Conservation (phyloP, 2,329 filamentous ascomycete genomes). For the Penicillium sp. region DNA sequence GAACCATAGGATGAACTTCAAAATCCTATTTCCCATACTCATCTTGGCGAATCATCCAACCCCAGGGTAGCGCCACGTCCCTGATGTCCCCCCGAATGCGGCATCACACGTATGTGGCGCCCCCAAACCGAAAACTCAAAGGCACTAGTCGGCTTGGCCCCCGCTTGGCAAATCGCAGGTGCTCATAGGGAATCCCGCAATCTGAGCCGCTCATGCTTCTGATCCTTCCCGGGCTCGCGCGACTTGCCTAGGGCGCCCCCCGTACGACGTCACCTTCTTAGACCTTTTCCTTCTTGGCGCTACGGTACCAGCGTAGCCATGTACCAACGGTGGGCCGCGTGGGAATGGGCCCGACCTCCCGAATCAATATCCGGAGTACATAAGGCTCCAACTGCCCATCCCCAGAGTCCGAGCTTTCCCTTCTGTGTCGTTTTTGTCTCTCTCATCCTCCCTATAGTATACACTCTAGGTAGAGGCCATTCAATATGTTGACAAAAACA, state of each 20-base stretch:
- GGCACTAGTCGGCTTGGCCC: neutral
- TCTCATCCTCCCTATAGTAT: neutral
- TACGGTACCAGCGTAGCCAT: neutral
- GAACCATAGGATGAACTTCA: neutral
- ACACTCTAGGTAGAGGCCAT: neutral
- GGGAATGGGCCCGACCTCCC: neutral
- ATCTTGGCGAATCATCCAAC: neutral
- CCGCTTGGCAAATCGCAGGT: neutral
- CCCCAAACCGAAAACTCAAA: constrained; percentile 1
- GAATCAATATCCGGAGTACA: neutral
- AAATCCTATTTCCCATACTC: neutral
- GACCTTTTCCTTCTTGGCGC: neutral
- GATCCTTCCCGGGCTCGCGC: constrained; percentile 6
- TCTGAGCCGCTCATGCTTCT: constrained; percentile 4
- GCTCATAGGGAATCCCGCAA: neutral
- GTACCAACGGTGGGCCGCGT: constrained; percentile 1
- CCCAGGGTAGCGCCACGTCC: neutral
- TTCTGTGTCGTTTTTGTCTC: neutral
- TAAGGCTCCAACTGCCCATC: neutral
- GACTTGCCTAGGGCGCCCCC: neutral
- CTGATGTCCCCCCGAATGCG: neutral
- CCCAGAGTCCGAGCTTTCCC: constrained; percentile 1
- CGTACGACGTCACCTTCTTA: constrained; percentile 2
- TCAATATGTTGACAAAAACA: constrained; percentile 35
- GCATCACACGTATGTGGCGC: constrained; percentile 1